These are phyloP conservation scores for Arthrobotrys iridis DNA, from an alignment of 2,329 filamentous ascomycete species.

Conservation along the genomic window DNA sequence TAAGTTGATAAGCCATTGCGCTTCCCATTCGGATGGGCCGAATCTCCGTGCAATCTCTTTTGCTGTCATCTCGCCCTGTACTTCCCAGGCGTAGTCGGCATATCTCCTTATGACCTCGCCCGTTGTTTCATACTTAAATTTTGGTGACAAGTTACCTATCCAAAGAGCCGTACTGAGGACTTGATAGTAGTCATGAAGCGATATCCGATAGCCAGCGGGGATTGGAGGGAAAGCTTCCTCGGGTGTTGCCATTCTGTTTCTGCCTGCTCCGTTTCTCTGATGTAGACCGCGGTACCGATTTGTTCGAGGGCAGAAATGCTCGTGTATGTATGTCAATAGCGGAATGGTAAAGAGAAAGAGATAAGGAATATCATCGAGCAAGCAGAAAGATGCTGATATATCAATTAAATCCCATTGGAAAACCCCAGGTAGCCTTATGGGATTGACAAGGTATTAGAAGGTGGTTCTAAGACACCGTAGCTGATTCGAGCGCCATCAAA, in stretches of 20 bases:
- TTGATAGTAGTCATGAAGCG: not conserved
- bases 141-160: slow-evolving; percentile 28
- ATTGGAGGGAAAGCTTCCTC: not conserved
- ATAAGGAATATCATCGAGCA: not conserved
- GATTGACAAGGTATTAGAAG: slow-evolving; percentile 25
- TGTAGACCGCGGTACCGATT: not conserved
- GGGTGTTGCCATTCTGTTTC: not conserved
- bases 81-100: slow-evolving; percentile 3
- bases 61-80: slow-evolving; percentile 17
- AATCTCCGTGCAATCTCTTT: slow-evolving; percentile 3
- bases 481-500: slow-evolving; percentile 18
- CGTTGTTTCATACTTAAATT: slow-evolving; percentile 10
- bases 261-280: not conserved
- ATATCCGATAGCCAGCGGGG: not conserved
- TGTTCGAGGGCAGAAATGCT: no score
- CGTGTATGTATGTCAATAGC: no score
- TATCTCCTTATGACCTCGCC: slow-evolving; percentile 20
- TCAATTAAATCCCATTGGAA: not conserved
- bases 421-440: not conserved
- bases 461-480: not conserved
- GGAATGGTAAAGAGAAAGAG: not conserved
- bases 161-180: slow-evolving; percentile 15
- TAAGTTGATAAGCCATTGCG: not conserved
- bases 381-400: slow-evolving; percentile 13
- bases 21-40: not conserved